Evolutionary conservation across 108 stramenopile genomes (phyloP).

Genomic region (Pseudonitzschia multiseries): DNA sequence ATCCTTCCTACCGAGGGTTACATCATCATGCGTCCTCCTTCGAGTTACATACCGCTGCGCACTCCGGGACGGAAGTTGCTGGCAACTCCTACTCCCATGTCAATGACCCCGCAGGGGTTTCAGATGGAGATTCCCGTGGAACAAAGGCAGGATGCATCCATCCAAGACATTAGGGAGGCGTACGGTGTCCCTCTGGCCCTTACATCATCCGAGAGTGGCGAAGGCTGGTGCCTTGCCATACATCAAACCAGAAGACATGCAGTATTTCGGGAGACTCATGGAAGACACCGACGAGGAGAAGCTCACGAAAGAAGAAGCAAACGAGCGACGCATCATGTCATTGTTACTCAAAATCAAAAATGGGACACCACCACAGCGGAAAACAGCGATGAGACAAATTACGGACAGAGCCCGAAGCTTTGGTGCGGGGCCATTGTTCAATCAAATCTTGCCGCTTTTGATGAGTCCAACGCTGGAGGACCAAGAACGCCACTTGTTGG

Average conservation of each 20-base stretch:
- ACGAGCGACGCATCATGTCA: constrained; percentile 88
- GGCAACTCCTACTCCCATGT: constrained; percentile 90
- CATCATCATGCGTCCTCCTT: constrained; percentile 84
- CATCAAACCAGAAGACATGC: constrained; percentile 99
- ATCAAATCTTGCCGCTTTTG: constrained; percentile 95
- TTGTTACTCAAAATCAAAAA: constrained; percentile 97
- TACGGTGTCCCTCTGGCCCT: constrained; percentile 90
- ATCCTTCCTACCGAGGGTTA: constrained; percentile 93
- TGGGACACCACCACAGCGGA: constrained; percentile 97
- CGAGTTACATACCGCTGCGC: constrained; percentile 90
- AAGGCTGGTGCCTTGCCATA: constrained; percentile 82
- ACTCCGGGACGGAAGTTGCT: constrained; percentile 90
- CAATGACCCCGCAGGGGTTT: constrained; percentile 81
- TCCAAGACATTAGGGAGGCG: constrained; percentile 87
- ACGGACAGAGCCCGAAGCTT: constrained; percentile 93
- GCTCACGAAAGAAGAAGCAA: constrained; percentile 80
- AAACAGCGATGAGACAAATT: constrained; percentile 98
- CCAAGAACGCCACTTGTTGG: constrained; percentile 97
- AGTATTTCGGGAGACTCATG: constrained; percentile 96
- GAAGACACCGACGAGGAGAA: constrained; percentile 81
- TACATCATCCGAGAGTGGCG: constrained; percentile 50
- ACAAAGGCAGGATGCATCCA: constrained; percentile 64
- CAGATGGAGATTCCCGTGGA: constrained; percentile 93
- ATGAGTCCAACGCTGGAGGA: constrained; percentile 98
- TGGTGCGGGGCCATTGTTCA: constrained; percentile 96